Percentiles rank a stretch among this genome's conserved stretches.
These are phyloP conservation scores for Dendrothele bispora DNA, from an alignment of 768 basidiomycete species.

Conservation along the genomic window DNA sequence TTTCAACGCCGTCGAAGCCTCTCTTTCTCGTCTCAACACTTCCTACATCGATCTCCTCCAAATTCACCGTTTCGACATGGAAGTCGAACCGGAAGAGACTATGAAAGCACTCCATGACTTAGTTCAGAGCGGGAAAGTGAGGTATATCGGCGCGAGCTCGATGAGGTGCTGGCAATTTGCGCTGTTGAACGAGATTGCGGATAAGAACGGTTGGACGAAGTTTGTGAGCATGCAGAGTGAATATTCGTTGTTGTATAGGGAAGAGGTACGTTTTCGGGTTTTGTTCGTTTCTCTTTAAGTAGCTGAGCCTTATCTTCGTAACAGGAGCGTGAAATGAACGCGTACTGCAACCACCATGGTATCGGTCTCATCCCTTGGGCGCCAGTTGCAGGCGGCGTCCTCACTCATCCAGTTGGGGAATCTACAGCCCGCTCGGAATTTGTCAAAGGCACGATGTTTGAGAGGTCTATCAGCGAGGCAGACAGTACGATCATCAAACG, in stretches of 20 bases:
- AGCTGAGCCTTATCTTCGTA: background rate
- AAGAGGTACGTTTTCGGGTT: conserved; percentile 25
- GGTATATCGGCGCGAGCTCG: conserved; percentile 29
- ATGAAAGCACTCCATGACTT: conserved; percentile 44
- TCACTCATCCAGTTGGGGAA: no score
- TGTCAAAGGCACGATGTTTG: conserved; percentile 19
- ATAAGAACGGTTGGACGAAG: conserved; percentile 39
- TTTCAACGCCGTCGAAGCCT: conserved; percentile 14
- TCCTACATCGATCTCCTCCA: conserved; percentile 31
- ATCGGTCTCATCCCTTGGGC: conserved; percentile 46
- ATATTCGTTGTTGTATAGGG: conserved; percentile 45
- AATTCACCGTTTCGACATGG: conserved; percentile 34
- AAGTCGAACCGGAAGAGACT: conserved; percentile 31
- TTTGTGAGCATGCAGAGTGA: conserved; percentile 54
- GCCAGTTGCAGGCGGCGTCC: conserved; percentile 27
- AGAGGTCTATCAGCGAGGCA: conserved; percentile 22
- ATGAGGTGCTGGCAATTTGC: conserved; percentile 43
- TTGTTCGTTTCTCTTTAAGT: background rate
- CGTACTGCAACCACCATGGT: conserved; percentile 19
- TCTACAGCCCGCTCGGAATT: conserved; percentile 15
- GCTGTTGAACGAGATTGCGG: conserved; percentile 36
- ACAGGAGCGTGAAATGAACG: conserved; percentile 39
- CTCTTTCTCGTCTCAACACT: conserved; percentile 18
- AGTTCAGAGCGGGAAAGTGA: conserved; percentile 36
- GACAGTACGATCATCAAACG: conserved; percentile 36